A percentile compares a stretch with the other conserved stretches of the same genome.
phyloP scores from a whole-genome alignment of 2,329 filamentous ascomycete species.

The Cladophialophora immunda region DNA sequence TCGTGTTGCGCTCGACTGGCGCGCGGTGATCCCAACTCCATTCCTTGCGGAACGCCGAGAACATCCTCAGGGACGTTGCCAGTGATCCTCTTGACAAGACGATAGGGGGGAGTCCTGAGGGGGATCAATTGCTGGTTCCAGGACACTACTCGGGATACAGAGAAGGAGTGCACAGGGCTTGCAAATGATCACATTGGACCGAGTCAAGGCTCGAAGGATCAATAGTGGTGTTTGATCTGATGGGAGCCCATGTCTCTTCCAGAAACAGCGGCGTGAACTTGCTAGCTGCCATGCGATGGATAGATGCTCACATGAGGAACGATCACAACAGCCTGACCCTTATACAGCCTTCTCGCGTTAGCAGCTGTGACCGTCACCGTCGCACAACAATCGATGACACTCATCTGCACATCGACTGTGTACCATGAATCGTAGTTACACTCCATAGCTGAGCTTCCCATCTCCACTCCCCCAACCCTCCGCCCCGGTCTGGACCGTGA shows the following conservation, averaged over 20 bases:
- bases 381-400: background rate
- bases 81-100: background rate
- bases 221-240: background rate
- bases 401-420: background rate
- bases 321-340: background rate
- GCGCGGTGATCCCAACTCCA: background rate
- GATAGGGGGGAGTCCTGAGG: background rate
- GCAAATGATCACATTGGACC: background rate
- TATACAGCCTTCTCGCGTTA: background rate
- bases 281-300: background rate
- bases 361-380: background rate
- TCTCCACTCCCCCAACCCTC: slow-evolving; percentile 41
- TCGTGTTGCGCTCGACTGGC: background rate
- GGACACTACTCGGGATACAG: background rate
- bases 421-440: slow-evolving; percentile 1
- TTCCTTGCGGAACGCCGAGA: background rate
- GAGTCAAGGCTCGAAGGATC: background rate
- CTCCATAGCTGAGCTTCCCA: slow-evolving; percentile 38
- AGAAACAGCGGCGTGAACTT: background rate
- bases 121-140: background rate
- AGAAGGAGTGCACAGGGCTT: background rate
- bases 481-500: slow-evolving; percentile 50
- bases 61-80: background rate
- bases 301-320: background rate
- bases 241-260: background rate